Conservation (phyloP, 495 filamentous ascomycete genomes). For the Tuber magnatum region DNA sequence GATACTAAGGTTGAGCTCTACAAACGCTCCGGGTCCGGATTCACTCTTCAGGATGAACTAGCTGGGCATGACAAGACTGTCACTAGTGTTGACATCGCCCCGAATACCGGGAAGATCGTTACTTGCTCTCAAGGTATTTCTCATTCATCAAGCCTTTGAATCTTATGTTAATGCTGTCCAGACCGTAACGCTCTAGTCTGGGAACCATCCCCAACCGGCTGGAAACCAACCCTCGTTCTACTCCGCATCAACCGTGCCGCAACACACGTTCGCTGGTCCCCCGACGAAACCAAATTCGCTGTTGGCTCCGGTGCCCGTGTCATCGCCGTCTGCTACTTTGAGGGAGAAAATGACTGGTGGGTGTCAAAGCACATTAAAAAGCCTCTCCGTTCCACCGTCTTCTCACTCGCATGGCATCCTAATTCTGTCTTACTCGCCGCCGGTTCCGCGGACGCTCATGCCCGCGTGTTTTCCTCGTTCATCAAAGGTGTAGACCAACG, state of each 20-base stretch:
- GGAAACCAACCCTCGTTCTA: conserved; percentile 94
- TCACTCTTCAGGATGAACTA: conserved; percentile 80
- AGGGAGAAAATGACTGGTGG: conserved; percentile 99
- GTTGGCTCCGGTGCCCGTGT: conserved; percentile 92
- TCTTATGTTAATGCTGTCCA: conserved; percentile 42
- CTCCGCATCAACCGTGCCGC: conserved; percentile 95
- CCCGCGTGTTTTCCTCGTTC: conserved; percentile 87
- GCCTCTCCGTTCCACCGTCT: conserved; percentile 92
- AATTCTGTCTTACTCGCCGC: conserved; percentile 92
- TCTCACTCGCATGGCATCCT: conserved; percentile 88
- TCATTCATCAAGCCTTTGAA: not conserved
- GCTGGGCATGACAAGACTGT: conserved; percentile 95
- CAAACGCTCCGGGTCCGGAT: conserved; percentile 61
- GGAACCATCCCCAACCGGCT: conserved; percentile 82
- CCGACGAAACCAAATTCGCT: conserved; percentile 92
- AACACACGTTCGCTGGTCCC: conserved; percentile 95
- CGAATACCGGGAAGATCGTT: conserved; percentile 81
- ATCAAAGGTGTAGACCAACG: conserved; percentile 88
- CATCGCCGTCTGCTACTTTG: conserved; percentile 98
- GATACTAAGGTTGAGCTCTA: conserved; percentile 92
- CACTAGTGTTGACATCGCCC: conserved; percentile 91
- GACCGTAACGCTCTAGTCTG: conserved; percentile 97
- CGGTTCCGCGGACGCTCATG: conserved; percentile 94
- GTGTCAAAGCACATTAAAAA: conserved; percentile 98
- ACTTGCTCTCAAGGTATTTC: conserved; percentile 85